Percentiles rank a stretch among this genome's conserved stretches.
These are phyloP conservation scores for Solanum bulbocastanum DNA, from an alignment of 257 asterid genomes.

Conservation along the genomic window DNA sequence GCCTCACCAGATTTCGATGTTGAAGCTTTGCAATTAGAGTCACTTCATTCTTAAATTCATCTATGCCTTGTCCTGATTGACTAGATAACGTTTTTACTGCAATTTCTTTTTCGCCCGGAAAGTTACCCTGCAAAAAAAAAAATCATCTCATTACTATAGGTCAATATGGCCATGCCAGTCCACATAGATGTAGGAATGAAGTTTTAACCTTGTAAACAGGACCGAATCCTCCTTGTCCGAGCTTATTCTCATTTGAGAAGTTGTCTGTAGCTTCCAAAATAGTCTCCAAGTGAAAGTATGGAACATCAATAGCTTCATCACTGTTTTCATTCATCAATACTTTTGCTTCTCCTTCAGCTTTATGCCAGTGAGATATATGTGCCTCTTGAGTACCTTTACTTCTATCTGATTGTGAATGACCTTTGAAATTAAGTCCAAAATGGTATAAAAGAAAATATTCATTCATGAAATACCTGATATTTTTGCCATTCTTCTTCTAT, in stretches of 20 bases:
- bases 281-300: background rate
- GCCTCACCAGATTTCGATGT: background rate
- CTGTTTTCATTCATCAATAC: background rate
- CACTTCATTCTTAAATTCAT: conserved; percentile 14
- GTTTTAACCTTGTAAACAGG: conserved; percentile 1
- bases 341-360: background rate
- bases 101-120: conserved; percentile 2
- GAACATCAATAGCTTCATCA: background rate
- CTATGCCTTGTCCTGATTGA: conserved; percentile 16
- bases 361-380: background rate
- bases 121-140: background rate
- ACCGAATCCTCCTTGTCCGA: conserved; percentile 4
- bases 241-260: background rate
- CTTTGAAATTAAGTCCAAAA: too few species aligned
- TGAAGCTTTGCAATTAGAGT: conserved; percentile 2
- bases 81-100: conserved; percentile 21
- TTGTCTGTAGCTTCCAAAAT: background rate
- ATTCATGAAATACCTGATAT: background rate
- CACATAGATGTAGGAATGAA: too few species aligned
- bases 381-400: background rate
- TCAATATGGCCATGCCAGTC: background rate
- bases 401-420: background rate
- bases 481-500: background rate
- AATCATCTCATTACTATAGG: too few species aligned
- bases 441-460: background rate